Evolutionary conservation across 2,329 filamentous ascomycete species (phyloP).

Genomic region (Ceratocystis harringtonii): DNA sequence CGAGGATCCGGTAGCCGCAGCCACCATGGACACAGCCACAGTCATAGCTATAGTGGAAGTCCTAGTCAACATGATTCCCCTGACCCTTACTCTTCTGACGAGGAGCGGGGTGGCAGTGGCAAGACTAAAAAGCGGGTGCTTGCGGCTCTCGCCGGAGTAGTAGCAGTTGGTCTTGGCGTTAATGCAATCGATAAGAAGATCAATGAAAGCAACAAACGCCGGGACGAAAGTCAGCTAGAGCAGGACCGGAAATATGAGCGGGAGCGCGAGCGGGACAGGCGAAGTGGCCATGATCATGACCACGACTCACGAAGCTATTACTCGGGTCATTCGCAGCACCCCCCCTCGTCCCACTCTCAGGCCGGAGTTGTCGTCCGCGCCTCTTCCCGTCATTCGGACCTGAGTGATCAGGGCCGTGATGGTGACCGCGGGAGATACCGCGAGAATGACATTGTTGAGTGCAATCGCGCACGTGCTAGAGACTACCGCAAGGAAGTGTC

Average conservation of each 20-base stretch:
- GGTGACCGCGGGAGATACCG: slow-evolving; percentile 10
- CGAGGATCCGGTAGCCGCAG: slow-evolving; percentile 14
- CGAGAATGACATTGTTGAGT: slow-evolving; percentile 8
- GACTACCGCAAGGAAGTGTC: slow-evolving; percentile 16
- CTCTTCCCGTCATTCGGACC: slow-evolving; percentile 3
- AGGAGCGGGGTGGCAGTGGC: slow-evolving; percentile 20
- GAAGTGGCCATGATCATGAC: not conserved
- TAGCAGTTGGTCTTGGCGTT: slow-evolving; percentile 40
- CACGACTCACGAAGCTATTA: not conserved
- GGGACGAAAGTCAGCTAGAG: slow-evolving; percentile 18
- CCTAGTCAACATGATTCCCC: slow-evolving; percentile 10
- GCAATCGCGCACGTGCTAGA: slow-evolving; percentile 11
- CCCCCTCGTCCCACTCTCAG: not conserved
- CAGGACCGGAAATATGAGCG: slow-evolving; percentile 1
- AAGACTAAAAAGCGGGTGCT: slow-evolving; percentile 26
- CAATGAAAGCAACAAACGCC: slow-evolving; percentile 26
- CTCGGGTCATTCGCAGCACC: slow-evolving; percentile 5
- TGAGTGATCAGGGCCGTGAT: not conserved
- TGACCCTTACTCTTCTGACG: slow-evolving; percentile 5
- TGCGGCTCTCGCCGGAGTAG: slow-evolving; percentile 38
- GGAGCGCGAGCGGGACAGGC: not conserved
- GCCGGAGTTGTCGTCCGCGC: not conserved
- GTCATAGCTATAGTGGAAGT: slow-evolving; percentile 18
- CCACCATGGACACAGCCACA: slow-evolving; percentile 24
- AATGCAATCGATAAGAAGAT: slow-evolving; percentile 35